Base-by-base conservation (phyloP, 257 asterid species). In the Nicotiana sylvestris region DNA sequence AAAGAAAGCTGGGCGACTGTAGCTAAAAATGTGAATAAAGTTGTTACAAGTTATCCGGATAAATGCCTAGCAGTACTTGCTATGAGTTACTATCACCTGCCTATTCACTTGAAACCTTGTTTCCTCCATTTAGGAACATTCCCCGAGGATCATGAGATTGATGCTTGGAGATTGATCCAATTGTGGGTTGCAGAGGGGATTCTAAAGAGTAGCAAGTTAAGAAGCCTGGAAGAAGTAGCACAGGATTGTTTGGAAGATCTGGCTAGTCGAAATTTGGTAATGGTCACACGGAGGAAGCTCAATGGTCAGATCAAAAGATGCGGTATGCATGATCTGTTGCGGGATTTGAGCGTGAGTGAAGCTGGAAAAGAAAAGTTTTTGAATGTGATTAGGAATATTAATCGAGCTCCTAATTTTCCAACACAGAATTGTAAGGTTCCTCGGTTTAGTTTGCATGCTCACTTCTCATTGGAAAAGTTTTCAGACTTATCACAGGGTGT, bases 131-230 rank as follows among this genome's bases (percentile, higher is more conserved):
- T 68, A 51, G 85, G 82, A 29, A 64, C 60, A 58, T 64, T 82
- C 56, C 81, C 65, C 6, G 77, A 76, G 55, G 77, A 82, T 69
- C 33, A 29, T 37, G 85, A 76, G 55, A 82, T 82, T 57, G 66
- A 60, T 13, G 39, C 77, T 12, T 60, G 76, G 32, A 83, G 68
- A 37, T 55, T 83, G 33, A n/a, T 83, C 13, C 25, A 17, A 21
- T 17, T 77, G 17, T 83, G 85, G 85, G 67, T 83, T 6, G 82
- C 82, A 11, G 82, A 77, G 67, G 86, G 86, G 9, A 62, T 82
- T 43, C 30, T 82, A 18, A 69, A 69, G 30, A 27, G 74, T n/a
- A 56, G 2, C 6, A 77, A 74, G 30, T 17, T 35, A 4, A 81
- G 35, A 17, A 58, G 67, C 7, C 7, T 43, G 27, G 85, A 70